Evolutionary conservation across 2,329 filamentous ascomycete species (phyloP), one percentile per base, ranked within the genome.

Genomic region (Ceratocystis diversiconidia): DNA sequence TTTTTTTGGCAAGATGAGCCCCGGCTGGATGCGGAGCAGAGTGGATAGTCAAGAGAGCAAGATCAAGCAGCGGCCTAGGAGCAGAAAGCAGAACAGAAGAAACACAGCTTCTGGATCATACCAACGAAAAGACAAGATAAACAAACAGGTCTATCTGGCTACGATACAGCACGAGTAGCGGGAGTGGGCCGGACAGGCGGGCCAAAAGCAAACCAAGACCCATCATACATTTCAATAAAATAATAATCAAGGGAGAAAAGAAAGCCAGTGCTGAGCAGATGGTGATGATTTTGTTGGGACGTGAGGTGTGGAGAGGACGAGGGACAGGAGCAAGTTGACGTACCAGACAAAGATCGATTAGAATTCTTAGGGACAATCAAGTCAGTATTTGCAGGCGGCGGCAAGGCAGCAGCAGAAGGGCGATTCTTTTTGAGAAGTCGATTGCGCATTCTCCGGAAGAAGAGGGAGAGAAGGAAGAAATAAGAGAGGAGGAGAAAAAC

Each of bases 371-470:
- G 36, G 41, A 32, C 41, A 30, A 44, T 48, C 19, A 65, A 30
- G 48, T 63, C n/a, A n/a, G 52, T 17, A 30, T 30, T 17, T n/a
- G 52, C n/a, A n/a, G 46, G 52, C 15, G 52, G 52, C 4, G 52
- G 15, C 25, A 36, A 67, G 19, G 59, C 63, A 28, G 59, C 63
- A 28, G 66, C 65, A 22, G 63, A 61, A 30, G 66, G 57, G 41
- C 66, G 63, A 43, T 44, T 67, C 63, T 67, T 67, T 46, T 64
- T 63, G 30, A 67, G 61, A 60, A 67, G 65, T 28, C 63, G 66
- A 28, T 65, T 67, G 6, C 59, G 60, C 66, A 67, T 67, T 65
- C 19, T 65, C 22, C 50, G 41, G 52, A 65, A 63, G 32, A 60
- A 50, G 46, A 50, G 46, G 17, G 36, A 55, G 60, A 36, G 46